Percentiles rank a stretch among this genome's conserved stretches.
These are phyloP conservation scores for Cordyceps pruinosa DNA, from an alignment of 2,329 filamentous ascomycete genomes.

Conservation along the genomic window DNA sequence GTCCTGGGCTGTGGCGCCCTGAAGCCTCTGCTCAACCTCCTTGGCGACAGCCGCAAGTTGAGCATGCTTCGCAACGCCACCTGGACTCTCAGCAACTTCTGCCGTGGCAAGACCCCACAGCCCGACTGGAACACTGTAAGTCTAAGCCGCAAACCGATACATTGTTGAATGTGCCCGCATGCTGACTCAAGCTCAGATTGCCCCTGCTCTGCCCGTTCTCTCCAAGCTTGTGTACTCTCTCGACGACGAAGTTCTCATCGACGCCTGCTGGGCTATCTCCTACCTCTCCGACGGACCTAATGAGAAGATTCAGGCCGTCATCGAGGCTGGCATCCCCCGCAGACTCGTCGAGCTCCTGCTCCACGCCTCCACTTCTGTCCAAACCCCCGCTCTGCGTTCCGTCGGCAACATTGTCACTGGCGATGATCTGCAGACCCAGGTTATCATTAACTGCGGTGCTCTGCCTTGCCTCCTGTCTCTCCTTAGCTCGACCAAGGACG, in stretches of 20 bases:
- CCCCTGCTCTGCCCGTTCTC: conserved; percentile 87
- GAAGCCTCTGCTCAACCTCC: conserved; percentile 78
- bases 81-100: conserved; percentile 99
- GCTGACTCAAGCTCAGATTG: conserved; percentile 55
- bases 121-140: conserved; percentile 94
- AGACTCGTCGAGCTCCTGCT: conserved; percentile 94
- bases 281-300: conserved; percentile 97
- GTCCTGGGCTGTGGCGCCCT: conserved; percentile 87
- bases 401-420: conserved; percentile 99
- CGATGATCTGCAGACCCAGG: conserved; percentile 96
- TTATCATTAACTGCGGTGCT: conserved; percentile 97
- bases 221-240: conserved; percentile 97
- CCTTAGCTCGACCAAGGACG: conserved; percentile 94
- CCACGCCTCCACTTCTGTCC: conserved; percentile 96
- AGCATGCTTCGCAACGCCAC: conserved; percentile 99
- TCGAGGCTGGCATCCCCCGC: conserved; percentile 94
- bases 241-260: conserved; percentile 95
- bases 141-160: conserved; percentile 18
- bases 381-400: conserved; percentile 92
- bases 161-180: conserved; percentile 13
- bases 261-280: conserved; percentile 99
- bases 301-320: conserved; percentile 98
- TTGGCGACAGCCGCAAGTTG: conserved; percentile 95
- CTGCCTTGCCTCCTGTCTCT: conserved; percentile 88
- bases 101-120: conserved; percentile 97